phyloP scores from a whole-genome alignment of 306 rosid genomes.

The Fagus crenata region DNA sequence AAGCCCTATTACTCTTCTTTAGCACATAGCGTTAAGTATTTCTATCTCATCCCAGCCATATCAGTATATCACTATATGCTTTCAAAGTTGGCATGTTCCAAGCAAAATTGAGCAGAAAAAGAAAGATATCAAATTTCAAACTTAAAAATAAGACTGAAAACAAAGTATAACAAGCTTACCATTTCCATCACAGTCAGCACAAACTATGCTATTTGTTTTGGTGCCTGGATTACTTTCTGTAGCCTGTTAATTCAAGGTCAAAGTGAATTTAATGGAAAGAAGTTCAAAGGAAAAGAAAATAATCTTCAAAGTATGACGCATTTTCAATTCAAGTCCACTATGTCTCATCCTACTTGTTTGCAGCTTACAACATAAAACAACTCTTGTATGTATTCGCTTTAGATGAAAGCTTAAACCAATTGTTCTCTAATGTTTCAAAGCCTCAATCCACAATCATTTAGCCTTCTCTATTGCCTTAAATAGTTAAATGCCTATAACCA shows the following conservation, averaged over 20 bases:
- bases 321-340: conserved; percentile 18
- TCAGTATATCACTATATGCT: neutral
- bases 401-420: neutral
- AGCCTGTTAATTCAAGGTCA: conserved; percentile 62
- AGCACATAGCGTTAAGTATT: neutral
- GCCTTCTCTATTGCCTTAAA: neutral
- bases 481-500: neutral
- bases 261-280: conserved; percentile 16
- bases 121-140: neutral
- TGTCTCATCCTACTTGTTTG: conserved; percentile 16
- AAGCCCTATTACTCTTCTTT: neutral
- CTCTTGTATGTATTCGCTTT: neutral
- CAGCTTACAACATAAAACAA: neutral
- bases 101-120: neutral
- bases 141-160: neutral
- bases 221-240: conserved; percentile 38
- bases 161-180: conserved; percentile 51
- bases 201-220: conserved; percentile 61
- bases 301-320: conserved; percentile 1
- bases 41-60: neutral
- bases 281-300: conserved; percentile 14
- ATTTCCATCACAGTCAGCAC: conserved; percentile 82
- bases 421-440: neutral
- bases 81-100: neutral
- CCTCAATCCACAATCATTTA: neutral